Base-by-base conservation (phyloP, 306 rosid genomes). In the Dryas octopetala region DNA sequence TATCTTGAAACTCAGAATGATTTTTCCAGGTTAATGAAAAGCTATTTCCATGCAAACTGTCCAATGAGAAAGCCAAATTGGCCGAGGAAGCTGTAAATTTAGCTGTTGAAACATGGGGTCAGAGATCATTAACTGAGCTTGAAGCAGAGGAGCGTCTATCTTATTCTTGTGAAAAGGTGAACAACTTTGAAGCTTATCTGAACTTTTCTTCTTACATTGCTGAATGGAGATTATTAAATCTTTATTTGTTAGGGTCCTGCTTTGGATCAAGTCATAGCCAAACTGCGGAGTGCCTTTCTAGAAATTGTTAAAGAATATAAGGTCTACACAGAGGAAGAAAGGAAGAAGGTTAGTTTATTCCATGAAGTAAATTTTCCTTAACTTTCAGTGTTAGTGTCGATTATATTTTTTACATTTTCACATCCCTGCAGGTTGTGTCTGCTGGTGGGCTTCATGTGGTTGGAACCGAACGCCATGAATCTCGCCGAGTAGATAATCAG, bases 401-500 rank as follows among this genome's bases (percentile, higher is more conserved):
- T 76, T 68, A 47, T 62, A 62, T 75, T 8, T 73, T 74, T 59
- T 67, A 62, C 60, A 60, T 77, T 76, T 73, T 76, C 60, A 41
- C 28, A 52, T 52, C 79, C 77, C 59, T 73, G 73, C 87, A 95
- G 99, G 99, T 92, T 75, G 96, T 95, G 76, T 83, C 85, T 76
- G 97, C 99, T 76, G 99, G 99, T 75, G 99, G 98, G 76, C 89
- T 95, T 62, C 97, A 91, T 85, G 98, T 95, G 9, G 93, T 91
- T 57, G 98, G 97, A 32, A 86, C 97, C 49, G 98, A 95, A 74
- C 98, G 97, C 66, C 98, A 95, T 74, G 98, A 95, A 81, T 91
- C 98, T 68, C 88, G 98, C 65, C 70, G 98, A 72, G 89, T 95
- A 71, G 97, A 95, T 83, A 95, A 95, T 84, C 98, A 95, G 97